A percentile compares a stretch with the other conserved stretches of the same genome.
These are phyloP conservation scores for Metarhizium robertsii DNA, from an alignment of 2,329 filamentous ascomycete genomes.

Conservation along the genomic window DNA sequence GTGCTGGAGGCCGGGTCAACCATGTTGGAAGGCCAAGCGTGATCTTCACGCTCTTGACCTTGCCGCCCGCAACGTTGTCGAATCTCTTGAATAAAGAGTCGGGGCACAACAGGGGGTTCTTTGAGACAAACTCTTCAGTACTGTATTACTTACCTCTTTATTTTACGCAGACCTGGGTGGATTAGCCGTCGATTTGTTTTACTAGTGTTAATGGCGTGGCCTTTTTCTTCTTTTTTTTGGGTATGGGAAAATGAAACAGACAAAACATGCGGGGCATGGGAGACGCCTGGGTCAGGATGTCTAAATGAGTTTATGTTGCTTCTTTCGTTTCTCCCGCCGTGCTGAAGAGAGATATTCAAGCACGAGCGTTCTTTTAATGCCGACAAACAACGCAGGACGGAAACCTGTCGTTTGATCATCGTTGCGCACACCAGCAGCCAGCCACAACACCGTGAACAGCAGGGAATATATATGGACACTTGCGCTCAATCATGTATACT, in stretches of 20 bases:
- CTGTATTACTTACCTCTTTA: not conserved
- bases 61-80: constrained; percentile 18
- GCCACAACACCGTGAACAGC: not conserved
- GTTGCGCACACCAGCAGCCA: not conserved
- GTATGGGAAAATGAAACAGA: not conserved
- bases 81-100: constrained; percentile 12
- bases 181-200: not conserved
- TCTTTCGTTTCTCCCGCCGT: not conserved
- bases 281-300: not conserved
- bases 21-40: constrained; percentile 33
- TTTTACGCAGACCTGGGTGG: not conserved
- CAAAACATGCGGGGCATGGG: not conserved
- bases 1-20: constrained; percentile 20
- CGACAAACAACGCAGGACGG: not conserved
- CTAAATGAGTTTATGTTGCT: not conserved
- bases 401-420: not conserved
- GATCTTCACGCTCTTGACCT: constrained; percentile 17
- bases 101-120: not conserved
- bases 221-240: not conserved
- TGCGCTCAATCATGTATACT: not conserved
- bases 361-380: not conserved
- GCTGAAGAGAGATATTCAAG: not conserved
- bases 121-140: not conserved
- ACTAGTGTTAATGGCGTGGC: not conserved
- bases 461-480: not conserved